Percentiles rank a stretch among this genome's conserved stretches.
phyloP scores from a whole-genome alignment of 2,329 filamentous ascomycete genomes.

The Botrytis cinerea region DNA sequence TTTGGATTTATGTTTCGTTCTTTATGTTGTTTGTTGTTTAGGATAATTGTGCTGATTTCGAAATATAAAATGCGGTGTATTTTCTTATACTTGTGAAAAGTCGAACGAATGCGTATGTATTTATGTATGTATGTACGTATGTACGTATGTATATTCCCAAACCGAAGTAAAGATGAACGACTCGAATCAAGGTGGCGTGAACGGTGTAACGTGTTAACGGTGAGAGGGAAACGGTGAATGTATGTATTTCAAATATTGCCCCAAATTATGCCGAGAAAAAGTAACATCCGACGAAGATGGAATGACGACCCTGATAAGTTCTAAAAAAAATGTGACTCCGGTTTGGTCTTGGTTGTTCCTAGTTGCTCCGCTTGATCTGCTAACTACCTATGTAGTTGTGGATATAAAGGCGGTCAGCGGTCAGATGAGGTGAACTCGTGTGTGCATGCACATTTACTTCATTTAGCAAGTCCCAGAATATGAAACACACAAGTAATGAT shows the following conservation, averaged over 20 bases:
- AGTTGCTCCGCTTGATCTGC: constrained; percentile 4
- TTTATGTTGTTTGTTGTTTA: neutral
- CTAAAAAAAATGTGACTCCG: constrained; percentile 2
- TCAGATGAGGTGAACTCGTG: constrained; percentile 12
- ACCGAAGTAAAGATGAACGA: neutral
- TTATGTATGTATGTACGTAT: neutral
- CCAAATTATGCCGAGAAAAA: neutral
- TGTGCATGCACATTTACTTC: constrained; percentile 6
- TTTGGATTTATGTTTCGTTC: neutral
- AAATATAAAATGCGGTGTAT: neutral
- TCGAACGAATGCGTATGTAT: neutral
- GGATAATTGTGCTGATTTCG: neutral
- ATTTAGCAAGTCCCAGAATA: constrained; percentile 6
- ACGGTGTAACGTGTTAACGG: neutral
- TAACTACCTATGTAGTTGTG: constrained; percentile 14
- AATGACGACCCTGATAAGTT: constrained; percentile 4
- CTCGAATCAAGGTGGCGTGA: constrained; percentile 6
- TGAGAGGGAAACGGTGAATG: constrained; percentile 5
- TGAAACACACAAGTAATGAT: constrained; percentile 6
- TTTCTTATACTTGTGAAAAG: neutral
- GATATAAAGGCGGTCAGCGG: constrained; percentile 18
- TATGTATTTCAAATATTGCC: neutral
- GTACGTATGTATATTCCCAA: neutral
- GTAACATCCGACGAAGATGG: constrained; percentile 1
- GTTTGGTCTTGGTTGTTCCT: constrained; percentile 9